Evolutionary conservation across 306 rosid genomes (phyloP), one percentile per base, ranked within the genome.

Genomic region (Dalbergia cochinchinensis): DNA sequence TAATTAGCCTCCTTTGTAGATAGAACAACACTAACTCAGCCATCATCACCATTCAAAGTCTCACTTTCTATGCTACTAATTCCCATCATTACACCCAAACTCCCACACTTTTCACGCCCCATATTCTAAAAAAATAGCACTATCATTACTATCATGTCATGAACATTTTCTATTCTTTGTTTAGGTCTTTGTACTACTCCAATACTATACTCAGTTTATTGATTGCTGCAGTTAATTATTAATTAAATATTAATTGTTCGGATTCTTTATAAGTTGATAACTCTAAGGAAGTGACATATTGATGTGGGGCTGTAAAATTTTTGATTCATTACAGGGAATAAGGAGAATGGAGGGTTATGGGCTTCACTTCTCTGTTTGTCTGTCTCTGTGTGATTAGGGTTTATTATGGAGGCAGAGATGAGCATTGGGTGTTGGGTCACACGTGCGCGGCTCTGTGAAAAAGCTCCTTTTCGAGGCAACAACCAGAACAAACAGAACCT

Each of bases 381-480:
- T 81, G 86, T 72, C 66, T 78, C 63, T 59, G 33, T 47, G 85
- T 74, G 79, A 65, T 84, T 89, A 75, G 90, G 93, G 94, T 85
- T 92, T 78, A 74, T 71, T 64, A 69, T 42, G 80, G 83, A 66
- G 87, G 87, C 90, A 78, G 89, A 78, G 88, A 72, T 20, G 79
- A 80, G 85, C 94, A 86, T 94, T 83, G 96, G 96, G 86, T 78
- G 86, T 76, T 84, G 97, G 89, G 93, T 86, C 96, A 88, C 98
- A 94, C 98, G 94, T 94, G 97, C 97, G 75, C 58, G 80, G 78
- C 85, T 88, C 94, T 86, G 86, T 82, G 18, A 22, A 75, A 76
- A 76, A 61, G 89, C 83, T 92, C 92, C 81, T 94, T 94, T 88
- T 84, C 97, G 93, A 94, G 98, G 98, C 90, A 92, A 86, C 88